phyloP scores from a whole-genome alignment of 2,329 filamentous ascomycete genomes.

The Paecilomyces dactylethromorphus region DNA sequence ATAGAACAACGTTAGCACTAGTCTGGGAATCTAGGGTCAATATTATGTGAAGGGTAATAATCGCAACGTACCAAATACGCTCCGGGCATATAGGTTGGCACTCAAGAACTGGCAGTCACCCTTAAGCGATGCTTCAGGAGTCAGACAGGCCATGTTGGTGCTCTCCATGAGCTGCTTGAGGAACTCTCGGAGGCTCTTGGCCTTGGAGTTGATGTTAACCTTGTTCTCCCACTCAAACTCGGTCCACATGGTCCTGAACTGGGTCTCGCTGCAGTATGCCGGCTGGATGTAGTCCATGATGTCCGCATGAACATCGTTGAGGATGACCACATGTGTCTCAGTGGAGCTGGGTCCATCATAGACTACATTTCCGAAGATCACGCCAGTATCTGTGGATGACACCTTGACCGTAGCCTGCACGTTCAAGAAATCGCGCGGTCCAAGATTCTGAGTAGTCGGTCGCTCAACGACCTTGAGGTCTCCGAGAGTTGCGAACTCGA shows the following conservation, averaged over 20 bases:
- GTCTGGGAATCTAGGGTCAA: conserved; percentile 3
- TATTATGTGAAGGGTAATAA: neutral
- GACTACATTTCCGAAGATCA: conserved; percentile 97
- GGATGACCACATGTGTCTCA: conserved; percentile 92
- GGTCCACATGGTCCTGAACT: conserved; percentile 99
- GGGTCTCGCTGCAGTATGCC: conserved; percentile 90
- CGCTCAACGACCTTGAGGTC: conserved; percentile 97
- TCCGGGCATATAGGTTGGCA: conserved; percentile 91
- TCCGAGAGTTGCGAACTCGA: conserved; percentile 96
- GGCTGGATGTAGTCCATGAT: conserved; percentile 99
- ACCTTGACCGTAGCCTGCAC: conserved; percentile 99
- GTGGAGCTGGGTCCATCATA: conserved; percentile 91
- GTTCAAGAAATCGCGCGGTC: conserved; percentile 93
- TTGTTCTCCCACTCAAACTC: conserved; percentile 99
- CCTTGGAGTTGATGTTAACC: conserved; percentile 99
- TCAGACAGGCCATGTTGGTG: conserved; percentile 98
- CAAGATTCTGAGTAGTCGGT: conserved; percentile 91
- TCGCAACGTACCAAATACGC: conserved; percentile 81
- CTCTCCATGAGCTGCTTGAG: conserved; percentile 90
- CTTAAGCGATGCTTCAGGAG: conserved; percentile 90
- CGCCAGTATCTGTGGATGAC: conserved; percentile 92
- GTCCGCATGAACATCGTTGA: conserved; percentile 96
- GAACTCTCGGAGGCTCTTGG: conserved; percentile 85
- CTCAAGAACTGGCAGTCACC: conserved; percentile 97
- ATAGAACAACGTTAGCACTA: conserved; percentile 14